Percentiles rank a stretch among this genome's conserved stretches.
Conservation (phyloP, 2,329 filamentous ascomycete species). For the Apiospora arundinis region DNA sequence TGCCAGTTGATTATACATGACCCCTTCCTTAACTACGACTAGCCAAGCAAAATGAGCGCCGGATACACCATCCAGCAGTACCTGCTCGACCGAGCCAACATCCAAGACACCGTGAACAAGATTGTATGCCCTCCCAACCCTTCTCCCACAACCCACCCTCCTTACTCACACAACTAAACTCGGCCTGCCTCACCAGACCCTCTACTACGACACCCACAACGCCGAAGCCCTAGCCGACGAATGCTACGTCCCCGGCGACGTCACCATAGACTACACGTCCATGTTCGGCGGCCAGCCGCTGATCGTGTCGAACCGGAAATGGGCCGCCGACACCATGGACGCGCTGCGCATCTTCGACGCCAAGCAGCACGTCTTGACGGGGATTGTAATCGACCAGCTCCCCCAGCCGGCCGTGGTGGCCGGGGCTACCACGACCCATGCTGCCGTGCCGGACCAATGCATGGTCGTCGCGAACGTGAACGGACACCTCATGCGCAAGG, state of each 20-base stretch:
- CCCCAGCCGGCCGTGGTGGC: slow-evolving; percentile 29
- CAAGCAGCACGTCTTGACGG: slow-evolving; percentile 24
- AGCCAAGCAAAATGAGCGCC: slow-evolving; percentile 33
- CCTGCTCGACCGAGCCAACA: slow-evolving; percentile 42
- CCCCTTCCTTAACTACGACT: neutral
- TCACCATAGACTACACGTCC: slow-evolving; percentile 40
- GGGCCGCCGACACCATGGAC: slow-evolving; percentile 28
- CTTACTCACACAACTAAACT: too few relatives aligned
- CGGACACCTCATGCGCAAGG: slow-evolving; percentile 34
- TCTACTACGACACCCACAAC: slow-evolving; percentile 36
- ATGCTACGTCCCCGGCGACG: slow-evolving; percentile 34
- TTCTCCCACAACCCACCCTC: neutral
- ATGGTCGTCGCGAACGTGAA: slow-evolving; percentile 31
- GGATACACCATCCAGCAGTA: slow-evolving; percentile 36
- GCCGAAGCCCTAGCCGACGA: slow-evolving; percentile 32
- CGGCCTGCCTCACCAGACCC: slow-evolving; percentile 27
- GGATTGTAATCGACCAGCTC: slow-evolving; percentile 32
- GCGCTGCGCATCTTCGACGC: slow-evolving; percentile 30
- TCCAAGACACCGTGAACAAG: slow-evolving; percentile 38
- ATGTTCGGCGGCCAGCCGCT: slow-evolving; percentile 37
- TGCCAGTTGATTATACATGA: neutral
- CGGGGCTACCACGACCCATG: neutral
- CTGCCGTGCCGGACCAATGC: slow-evolving; percentile 32
- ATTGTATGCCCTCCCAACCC: slow-evolving; percentile 30
- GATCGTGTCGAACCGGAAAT: slow-evolving; percentile 30